Conservation (phyloP, 2,329 filamentous ascomycete genomes). For the Ceratocystis huliohia region DNA sequence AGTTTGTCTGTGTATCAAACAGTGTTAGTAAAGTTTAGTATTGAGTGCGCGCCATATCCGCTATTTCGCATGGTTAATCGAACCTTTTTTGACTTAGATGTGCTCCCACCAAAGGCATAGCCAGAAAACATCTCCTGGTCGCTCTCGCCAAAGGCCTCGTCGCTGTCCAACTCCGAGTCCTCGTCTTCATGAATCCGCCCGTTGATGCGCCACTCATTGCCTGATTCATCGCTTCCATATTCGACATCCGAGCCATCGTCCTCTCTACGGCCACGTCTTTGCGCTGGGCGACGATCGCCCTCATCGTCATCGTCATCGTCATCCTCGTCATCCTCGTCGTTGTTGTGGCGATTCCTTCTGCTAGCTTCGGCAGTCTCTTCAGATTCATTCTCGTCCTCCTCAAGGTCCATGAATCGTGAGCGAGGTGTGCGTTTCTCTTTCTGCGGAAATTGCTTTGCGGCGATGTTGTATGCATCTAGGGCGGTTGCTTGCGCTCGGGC, state of each 20-base stretch:
- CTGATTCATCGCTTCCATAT: slow-evolving; percentile 71
- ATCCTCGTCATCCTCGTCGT: slow-evolving; percentile 37
- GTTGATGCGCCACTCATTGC: slow-evolving; percentile 74
- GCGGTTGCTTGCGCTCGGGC: slow-evolving; percentile 38
- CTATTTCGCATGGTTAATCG: not conserved
- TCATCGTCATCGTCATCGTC: slow-evolving; percentile 44
- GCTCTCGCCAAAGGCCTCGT: slow-evolving; percentile 77
- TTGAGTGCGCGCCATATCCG: not conserved
- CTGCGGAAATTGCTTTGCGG: slow-evolving; percentile 39
- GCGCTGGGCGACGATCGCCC: slow-evolving; percentile 29
- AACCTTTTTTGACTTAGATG: slow-evolving; percentile 28
- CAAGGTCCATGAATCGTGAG: slow-evolving; percentile 40
- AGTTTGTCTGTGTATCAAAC: slow-evolving; percentile 26
- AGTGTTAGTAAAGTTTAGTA: not conserved
- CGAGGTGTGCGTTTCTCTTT: slow-evolving; percentile 38
- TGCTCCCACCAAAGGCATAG: slow-evolving; percentile 45
- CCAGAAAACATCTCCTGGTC: slow-evolving; percentile 77
- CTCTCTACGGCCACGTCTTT: slow-evolving; percentile 32
- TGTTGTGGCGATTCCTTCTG: slow-evolving; percentile 33
- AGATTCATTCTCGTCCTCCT: slow-evolving; percentile 25
- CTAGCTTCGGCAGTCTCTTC: slow-evolving; percentile 22
- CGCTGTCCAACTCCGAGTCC: slow-evolving; percentile 52
- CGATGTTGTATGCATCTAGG: slow-evolving; percentile 46
- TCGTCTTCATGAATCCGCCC: slow-evolving; percentile 43
- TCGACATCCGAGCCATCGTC: slow-evolving; percentile 46